phyloP scores from a whole-genome alignment of 371 early-diverging fungal genomes.

The Conidiobolus coronatus region DNA sequence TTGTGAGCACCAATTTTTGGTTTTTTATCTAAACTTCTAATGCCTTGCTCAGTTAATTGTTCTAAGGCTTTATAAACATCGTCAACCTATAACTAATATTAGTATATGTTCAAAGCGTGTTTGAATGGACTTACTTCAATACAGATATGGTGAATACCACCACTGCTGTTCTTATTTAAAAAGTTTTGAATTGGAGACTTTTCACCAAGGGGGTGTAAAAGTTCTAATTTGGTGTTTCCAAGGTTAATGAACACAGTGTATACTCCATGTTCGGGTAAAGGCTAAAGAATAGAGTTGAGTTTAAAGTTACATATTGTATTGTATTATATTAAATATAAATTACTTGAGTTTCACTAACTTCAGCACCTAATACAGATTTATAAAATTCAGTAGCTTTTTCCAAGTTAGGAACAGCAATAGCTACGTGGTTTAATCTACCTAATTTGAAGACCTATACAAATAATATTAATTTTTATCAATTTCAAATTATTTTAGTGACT shows the following conservation, averaged over 20 bases:
- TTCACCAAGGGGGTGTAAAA: constrained; percentile 44
- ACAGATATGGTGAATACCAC: constrained; percentile 64
- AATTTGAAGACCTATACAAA: constrained; percentile 21
- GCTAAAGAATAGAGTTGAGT: constrained; percentile 10
- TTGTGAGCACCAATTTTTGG: constrained; percentile 69
- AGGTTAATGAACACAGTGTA: constrained; percentile 56
- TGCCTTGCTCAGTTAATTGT: constrained; percentile 24
- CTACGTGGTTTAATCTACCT: constrained; percentile 55
- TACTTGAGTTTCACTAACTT: constrained; percentile 32
- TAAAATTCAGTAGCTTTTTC: constrained; percentile 37
- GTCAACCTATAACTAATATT: constrained; percentile 47
- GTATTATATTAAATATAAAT: background rate
- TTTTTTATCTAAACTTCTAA: constrained; percentile 32
- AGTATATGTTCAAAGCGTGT: constrained; percentile 22
- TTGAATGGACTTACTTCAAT: constrained; percentile 18
- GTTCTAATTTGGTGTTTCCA: constrained; percentile 61
- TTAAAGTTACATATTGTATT: background rate
- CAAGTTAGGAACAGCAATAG: constrained; percentile 51
- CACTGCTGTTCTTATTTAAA: constrained; percentile 42
- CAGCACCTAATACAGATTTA: constrained; percentile 32
- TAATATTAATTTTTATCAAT: background rate
- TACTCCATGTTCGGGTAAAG: constrained; percentile 59
- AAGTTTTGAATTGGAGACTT: constrained; percentile 48
- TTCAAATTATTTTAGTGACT: background rate
- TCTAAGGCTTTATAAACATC: constrained; percentile 29